phyloP scores from a whole-genome alignment of 169 alveolate genomes.

The Hepatocystis sp. region DNA sequence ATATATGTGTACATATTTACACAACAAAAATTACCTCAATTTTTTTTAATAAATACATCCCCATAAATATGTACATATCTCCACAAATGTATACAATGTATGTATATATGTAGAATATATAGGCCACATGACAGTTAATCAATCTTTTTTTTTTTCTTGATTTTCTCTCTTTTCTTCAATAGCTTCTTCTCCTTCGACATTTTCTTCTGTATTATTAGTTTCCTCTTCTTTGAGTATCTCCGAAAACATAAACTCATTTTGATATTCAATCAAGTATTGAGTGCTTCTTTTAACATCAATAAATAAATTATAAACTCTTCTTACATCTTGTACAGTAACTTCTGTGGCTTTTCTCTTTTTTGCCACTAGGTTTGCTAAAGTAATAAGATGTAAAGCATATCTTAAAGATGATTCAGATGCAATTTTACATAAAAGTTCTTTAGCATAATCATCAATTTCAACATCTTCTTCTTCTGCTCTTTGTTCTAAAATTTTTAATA shows the following conservation, averaged over 20 bases:
- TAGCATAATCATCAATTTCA: constrained; percentile 96
- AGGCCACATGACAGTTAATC: no score
- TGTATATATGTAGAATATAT: no score
- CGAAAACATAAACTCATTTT: constrained; percentile 93
- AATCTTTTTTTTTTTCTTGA: constrained; percentile 41
- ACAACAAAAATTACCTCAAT: no score
- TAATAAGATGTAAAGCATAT: constrained; percentile 94
- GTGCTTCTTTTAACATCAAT: constrained; percentile 97
- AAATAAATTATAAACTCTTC: constrained; percentile 96
- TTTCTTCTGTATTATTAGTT: constrained; percentile 17
- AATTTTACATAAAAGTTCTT: constrained; percentile 95
- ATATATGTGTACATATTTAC: no score
- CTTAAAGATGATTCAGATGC: constrained; percentile 97
- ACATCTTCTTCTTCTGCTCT: constrained; percentile 99
- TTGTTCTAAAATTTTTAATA: constrained; percentile 93
- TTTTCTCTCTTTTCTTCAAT: constrained; percentile 58
- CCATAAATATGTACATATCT: no score
- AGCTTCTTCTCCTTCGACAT: constrained; percentile 20
- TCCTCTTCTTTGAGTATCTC: constrained; percentile 81
- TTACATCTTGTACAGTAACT: constrained; percentile 96
- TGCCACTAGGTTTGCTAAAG: constrained; percentile 91
- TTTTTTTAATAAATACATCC: no score
- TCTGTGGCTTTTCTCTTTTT: constrained; percentile 92
- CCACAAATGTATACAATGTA: no score
- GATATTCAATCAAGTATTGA: constrained; percentile 94